phyloP scores from a whole-genome alignment of 2,329 filamentous ascomycete genomes.

The Daldinia sp. region DNA sequence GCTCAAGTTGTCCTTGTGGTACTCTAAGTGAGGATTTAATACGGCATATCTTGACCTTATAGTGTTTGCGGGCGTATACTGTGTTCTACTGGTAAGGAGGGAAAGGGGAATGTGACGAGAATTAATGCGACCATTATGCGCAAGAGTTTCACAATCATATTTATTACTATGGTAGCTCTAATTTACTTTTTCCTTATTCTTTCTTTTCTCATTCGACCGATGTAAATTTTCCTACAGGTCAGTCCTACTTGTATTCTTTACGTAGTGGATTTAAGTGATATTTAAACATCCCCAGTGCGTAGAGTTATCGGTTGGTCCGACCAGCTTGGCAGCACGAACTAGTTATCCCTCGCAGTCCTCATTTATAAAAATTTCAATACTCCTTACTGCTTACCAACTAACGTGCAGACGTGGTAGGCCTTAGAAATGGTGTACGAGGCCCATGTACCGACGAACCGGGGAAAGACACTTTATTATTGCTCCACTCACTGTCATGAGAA shows the following conservation, averaged over 20 bases:
- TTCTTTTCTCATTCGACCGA: constrained; percentile 22
- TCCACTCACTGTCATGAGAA: constrained; percentile 22
- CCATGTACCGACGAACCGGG: constrained; percentile 22
- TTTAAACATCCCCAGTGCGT: constrained; percentile 29
- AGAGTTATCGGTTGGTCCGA: constrained; percentile 21
- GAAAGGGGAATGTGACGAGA: constrained; percentile 16
- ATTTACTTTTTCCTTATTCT: constrained; percentile 8
- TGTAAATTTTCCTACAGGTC: constrained; percentile 17
- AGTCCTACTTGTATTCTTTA: constrained; percentile 21
- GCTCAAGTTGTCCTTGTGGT: neutral
- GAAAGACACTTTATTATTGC: constrained; percentile 25
- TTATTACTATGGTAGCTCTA: constrained; percentile 15
- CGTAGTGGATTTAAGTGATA: constrained; percentile 9
- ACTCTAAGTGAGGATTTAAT: neutral
- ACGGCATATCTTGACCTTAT: constrained; percentile 1
- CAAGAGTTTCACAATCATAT: constrained; percentile 25
- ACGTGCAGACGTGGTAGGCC: constrained; percentile 9
- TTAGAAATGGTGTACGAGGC: constrained; percentile 23
- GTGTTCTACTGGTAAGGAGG: neutral
- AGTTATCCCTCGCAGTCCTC: constrained; percentile 26
- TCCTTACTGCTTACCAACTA: constrained; percentile 17
- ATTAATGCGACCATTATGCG: constrained; percentile 10
- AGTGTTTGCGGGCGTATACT: neutral
- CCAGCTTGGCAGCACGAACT: constrained; percentile 22
- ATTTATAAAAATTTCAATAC: constrained; percentile 23